Evolutionary conservation across 306 rosid genomes (phyloP).

Genomic region (Chamaecrista fasciculata): DNA sequence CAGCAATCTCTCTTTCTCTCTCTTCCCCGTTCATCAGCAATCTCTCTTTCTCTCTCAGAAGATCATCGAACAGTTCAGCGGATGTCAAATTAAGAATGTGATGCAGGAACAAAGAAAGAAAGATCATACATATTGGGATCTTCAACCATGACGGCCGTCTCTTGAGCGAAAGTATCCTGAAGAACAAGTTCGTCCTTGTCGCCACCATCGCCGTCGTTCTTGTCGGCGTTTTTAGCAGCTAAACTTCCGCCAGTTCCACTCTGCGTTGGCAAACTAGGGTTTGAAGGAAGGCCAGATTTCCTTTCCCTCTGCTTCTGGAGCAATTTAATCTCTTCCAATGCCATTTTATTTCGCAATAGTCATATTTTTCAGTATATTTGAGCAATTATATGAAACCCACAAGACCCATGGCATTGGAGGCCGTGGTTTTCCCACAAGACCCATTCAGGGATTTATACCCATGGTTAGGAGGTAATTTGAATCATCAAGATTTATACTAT

Average conservation of each 20-base stretch:
- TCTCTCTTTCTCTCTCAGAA: no score
- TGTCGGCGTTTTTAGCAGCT: constrained; percentile 29
- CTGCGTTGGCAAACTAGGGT: constrained; percentile 38
- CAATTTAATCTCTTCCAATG: constrained; percentile 87
- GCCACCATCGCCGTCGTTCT: constrained; percentile 43
- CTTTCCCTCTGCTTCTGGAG: constrained; percentile 91
- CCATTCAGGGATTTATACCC: no score
- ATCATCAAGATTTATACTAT: no score
- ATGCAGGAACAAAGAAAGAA: not conserved
- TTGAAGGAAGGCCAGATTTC: constrained; percentile 76
- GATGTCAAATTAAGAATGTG: no score
- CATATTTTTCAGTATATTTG: not conserved
- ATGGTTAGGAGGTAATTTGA: no score
- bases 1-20: no score
- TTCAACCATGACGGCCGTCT: constrained; percentile 77
- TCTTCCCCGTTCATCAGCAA: no score
- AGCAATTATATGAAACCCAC: constrained; percentile 14
- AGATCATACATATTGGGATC: constrained; percentile 79
- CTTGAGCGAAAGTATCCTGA: constrained; percentile 86
- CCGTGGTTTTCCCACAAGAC: no score
- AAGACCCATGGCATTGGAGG: no score
- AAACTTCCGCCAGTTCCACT: constrained; percentile 22
- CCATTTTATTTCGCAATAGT: constrained; percentile 45
- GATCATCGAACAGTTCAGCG: no score
- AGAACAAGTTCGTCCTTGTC: constrained; percentile 84